Evolutionary conservation across 768 basidiomycete species (phyloP), one percentile per base, ranked within the genome.

Genomic region (Crucibulum laeve): DNA sequence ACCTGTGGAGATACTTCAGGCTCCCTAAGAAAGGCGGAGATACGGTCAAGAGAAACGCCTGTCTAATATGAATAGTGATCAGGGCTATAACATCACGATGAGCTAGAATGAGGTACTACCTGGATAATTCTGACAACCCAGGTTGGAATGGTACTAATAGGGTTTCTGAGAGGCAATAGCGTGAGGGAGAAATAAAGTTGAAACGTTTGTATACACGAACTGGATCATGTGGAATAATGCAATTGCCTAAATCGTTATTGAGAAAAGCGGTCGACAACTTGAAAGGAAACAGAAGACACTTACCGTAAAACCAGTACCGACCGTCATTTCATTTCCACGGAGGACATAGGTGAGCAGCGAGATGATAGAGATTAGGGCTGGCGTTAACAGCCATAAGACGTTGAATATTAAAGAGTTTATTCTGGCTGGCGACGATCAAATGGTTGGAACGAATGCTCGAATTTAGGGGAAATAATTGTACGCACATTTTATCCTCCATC

Each of bases 281-380:
- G 3, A 18, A 39, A 26, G 21, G n/a, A 21, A 40, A 14, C 26
- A 15, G 24, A 26, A 13, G 17, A 22, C 19, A 67, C 79, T 25
- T 33, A 84, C 84, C 35, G 93, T 95, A 58, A 95, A 95, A 0
- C 93, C 93, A n/a, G 80, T 73, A 6, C 84, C 73, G 39, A 93
- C 72, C 0, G 89, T 86, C 38, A 98, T 59, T 57, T 87, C 68
- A 35, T 90, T 76, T 1, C 87, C 87, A 50, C 75, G 79, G 48
- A 79, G 63, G 22, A 93, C 79, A 47, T 79, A 91, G 17, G 71
- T 73, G 53, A 80, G 71, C 73, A 95, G 94, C 2, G 87, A 82
- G 14, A 87, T 74, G 43, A 92, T 73, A 1, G 89, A 90, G 13
- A 95, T 79, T 8, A 87, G 59, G 37, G 91, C 82, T 0, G 92